Conservation (phyloP, 2,329 filamentous ascomycete species). For the Arthrinium puccinioides region DNA sequence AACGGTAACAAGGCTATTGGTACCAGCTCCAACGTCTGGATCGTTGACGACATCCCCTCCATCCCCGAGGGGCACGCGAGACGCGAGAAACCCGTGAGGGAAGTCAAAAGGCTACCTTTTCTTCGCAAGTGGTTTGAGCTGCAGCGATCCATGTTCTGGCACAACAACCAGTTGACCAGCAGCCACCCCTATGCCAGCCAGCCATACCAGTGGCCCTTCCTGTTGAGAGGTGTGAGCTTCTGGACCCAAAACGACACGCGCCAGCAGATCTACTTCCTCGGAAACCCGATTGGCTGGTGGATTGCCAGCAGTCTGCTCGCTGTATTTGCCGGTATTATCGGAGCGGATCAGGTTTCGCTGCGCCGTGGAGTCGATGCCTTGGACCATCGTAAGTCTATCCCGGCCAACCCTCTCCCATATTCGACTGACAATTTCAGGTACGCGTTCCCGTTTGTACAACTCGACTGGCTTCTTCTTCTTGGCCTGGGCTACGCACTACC, state of each 20-base stretch:
- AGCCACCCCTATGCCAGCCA: slow-evolving; percentile 93
- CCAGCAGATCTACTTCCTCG: slow-evolving; percentile 97
- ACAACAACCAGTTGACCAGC: slow-evolving; percentile 96
- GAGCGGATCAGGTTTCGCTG: slow-evolving; percentile 87
- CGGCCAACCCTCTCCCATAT: background rate
- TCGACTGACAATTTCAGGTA: slow-evolving; percentile 44
- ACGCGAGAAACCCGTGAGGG: slow-evolving; percentile 64
- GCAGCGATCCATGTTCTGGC: slow-evolving; percentile 97
- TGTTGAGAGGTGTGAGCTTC: slow-evolving; percentile 95
- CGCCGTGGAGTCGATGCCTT: slow-evolving; percentile 89
- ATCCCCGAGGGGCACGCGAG: slow-evolving; percentile 65
- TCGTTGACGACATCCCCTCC: slow-evolving; percentile 83
- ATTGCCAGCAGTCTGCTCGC: slow-evolving; percentile 85
- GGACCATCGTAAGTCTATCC: slow-evolving; percentile 72
- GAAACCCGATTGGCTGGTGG: slow-evolving; percentile 98
- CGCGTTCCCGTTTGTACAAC: slow-evolving; percentile 92
- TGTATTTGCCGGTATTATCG: slow-evolving; percentile 86
- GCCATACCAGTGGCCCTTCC: slow-evolving; percentile 96
- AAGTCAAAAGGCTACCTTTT: slow-evolving; percentile 82
- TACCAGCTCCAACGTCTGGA: slow-evolving; percentile 90
- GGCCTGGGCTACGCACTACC: slow-evolving; percentile 94
- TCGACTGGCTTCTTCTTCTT: slow-evolving; percentile 99
- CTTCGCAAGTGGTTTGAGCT: slow-evolving; percentile 92
- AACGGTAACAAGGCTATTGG: slow-evolving; percentile 96
- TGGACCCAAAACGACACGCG: slow-evolving; percentile 96